Conservation (phyloP, 225 moss, liverwort and hornwort species). For the Lunularia cruciata region DNA sequence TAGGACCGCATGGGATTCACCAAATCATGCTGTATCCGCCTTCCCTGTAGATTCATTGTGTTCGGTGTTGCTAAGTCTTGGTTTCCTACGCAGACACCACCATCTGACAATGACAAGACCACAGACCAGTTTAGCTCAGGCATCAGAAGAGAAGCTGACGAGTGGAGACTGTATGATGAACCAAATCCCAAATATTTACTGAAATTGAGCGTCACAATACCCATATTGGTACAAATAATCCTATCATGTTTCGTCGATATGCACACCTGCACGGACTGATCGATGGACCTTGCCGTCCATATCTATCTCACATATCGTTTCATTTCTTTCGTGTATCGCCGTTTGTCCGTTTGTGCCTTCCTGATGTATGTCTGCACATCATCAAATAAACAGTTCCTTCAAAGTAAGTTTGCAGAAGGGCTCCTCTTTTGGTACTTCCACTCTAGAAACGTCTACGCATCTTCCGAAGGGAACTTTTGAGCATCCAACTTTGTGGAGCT, state of each 20-base stretch:
- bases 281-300: no score
- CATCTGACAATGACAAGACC: no score
- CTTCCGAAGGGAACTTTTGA: background rate
- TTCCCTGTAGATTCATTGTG: no score
- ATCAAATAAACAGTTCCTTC: background rate
- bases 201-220: background rate
- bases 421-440: background rate
- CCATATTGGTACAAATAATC: background rate
- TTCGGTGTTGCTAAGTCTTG: no score
- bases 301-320: constrained; percentile 49
- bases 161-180: background rate
- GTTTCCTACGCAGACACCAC: no score
- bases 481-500: no score
- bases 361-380: constrained; percentile 60
- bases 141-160: background rate
- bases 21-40: no score
- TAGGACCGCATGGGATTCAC: no score
- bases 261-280: no score
- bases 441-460: background rate
- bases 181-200: background rate
- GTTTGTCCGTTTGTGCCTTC: constrained; percentile 71
- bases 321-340: constrained; percentile 62
- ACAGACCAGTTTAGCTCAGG: background rate
- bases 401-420: background rate
- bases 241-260: no score